Percentiles rank a stretch among this genome's conserved stretches.
phyloP scores from a whole-genome alignment of 2,329 filamentous ascomycete genomes.

The Alternaria solani region DNA sequence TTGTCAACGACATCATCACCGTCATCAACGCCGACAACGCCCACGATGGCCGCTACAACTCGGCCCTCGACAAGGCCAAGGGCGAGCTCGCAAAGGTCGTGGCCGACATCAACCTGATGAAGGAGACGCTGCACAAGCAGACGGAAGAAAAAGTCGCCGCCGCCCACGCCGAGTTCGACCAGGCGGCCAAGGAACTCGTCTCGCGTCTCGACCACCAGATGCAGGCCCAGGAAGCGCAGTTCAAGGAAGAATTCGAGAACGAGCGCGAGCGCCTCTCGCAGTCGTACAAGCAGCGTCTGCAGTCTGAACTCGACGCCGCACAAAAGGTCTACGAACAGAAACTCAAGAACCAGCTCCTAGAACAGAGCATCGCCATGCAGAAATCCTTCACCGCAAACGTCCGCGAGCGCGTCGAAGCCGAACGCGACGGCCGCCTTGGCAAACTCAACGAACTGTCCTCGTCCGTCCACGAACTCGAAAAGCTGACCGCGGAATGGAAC shows the following conservation, averaged over 20 bases:
- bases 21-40: constrained; percentile 89
- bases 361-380: constrained; percentile 91
- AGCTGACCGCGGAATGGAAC: constrained; percentile 88
- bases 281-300: constrained; percentile 80
- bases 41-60: constrained; percentile 74
- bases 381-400: constrained; percentile 82
- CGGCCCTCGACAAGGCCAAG: constrained; percentile 86
- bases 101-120: constrained; percentile 77
- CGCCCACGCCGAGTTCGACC: constrained; percentile 80
- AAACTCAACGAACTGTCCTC: constrained; percentile 82
- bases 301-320: constrained; percentile 79
- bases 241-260: constrained; percentile 85
- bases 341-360: constrained; percentile 82
- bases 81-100: constrained; percentile 80
- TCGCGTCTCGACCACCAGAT: constrained; percentile 85
- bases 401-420: constrained; percentile 81
- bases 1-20: constrained; percentile 94
- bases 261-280: constrained; percentile 82
- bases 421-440: constrained; percentile 85
- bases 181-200: constrained; percentile 86
- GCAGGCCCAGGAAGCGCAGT: constrained; percentile 79
- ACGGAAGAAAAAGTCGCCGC: constrained; percentile 78
- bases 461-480: constrained; percentile 83
- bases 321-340: constrained; percentile 83
- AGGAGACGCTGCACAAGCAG: constrained; percentile 71